Conservation (phyloP, 2,329 filamentous ascomycete genomes). For the Pseudogymnoascus verrucosus region DNA sequence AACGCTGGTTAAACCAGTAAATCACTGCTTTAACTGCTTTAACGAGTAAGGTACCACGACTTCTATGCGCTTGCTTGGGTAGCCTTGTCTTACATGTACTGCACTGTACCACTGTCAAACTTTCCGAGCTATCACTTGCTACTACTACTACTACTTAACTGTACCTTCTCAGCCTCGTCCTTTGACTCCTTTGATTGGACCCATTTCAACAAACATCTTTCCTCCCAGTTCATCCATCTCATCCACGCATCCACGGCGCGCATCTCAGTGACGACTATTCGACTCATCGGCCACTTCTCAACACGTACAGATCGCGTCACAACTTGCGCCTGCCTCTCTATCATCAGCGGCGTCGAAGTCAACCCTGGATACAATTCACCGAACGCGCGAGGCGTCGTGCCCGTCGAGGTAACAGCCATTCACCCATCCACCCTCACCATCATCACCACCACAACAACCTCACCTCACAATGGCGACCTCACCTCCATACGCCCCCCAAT, state of each 20-base stretch:
- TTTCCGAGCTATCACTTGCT: neutral
- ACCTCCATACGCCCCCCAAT: neutral
- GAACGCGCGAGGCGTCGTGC: neutral
- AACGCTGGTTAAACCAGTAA: too few relatives aligned
- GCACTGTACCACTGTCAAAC: neutral
- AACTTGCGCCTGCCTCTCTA: neutral
- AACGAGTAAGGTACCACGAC: neutral
- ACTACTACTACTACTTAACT: neutral
- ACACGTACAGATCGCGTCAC: neutral
- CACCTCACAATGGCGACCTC: neutral
- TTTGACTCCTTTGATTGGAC: neutral
- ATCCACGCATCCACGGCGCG: neutral
- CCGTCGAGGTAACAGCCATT: neutral
- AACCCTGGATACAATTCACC: neutral
- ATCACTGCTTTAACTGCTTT: too few relatives aligned
- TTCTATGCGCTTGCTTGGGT: neutral
- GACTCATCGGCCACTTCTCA: neutral
- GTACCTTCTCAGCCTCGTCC: conserved; percentile 2
- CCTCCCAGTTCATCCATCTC: neutral
- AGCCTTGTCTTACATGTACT: neutral
- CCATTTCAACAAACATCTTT: neutral
- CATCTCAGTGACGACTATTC: neutral
- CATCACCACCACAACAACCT: neutral
- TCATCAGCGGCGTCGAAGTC: neutral
- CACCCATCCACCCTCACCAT: neutral